These are phyloP conservation scores for Cymbidium sinense DNA, from an alignment of 106 monocot genomes.

Conservation along the genomic window DNA sequence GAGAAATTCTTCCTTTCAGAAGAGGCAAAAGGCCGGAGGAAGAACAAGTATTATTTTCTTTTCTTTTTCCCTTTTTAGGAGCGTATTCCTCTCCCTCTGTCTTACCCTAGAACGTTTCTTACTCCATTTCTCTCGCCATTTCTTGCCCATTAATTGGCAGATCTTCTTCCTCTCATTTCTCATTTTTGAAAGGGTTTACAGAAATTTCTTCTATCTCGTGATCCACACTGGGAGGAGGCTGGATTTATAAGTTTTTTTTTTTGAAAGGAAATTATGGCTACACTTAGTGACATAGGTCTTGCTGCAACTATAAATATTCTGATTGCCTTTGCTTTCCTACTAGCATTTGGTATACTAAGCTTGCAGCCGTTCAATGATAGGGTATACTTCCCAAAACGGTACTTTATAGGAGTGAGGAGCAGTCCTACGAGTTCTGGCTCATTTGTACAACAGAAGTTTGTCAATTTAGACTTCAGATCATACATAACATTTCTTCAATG, in stretches of 20 bases:
- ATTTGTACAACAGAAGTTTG: constrained; percentile 50
- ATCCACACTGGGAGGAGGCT: background rate
- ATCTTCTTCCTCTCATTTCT: background rate
- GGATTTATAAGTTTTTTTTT: constrained; percentile 13
- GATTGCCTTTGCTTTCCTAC: constrained; percentile 55
- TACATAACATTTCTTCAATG: constrained; percentile 78
- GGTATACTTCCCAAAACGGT: constrained; percentile 99
- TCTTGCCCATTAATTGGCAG: background rate
- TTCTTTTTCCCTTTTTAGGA: too few species aligned
- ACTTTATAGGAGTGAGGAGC: constrained; percentile 72
- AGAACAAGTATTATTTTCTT: background rate
- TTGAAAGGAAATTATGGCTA: too few species aligned
- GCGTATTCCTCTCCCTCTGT: background rate
- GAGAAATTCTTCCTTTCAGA: background rate
- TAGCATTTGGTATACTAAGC: constrained; percentile 73
- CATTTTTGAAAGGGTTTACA: background rate
- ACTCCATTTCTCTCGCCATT: background rate
- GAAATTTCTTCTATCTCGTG: background rate
- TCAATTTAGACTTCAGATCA: constrained; percentile 44
- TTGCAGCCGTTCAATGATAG: constrained; percentile 90
- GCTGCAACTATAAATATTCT: constrained; percentile 95
- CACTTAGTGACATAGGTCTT: constrained; percentile 55
- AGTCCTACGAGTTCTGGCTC: constrained; percentile 46
- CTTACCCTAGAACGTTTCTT: background rate
- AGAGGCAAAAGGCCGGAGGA: background rate